phyloP scores from a whole-genome alignment of 192 early-diverging fungal genomes.

The Podila epicladia region DNA sequence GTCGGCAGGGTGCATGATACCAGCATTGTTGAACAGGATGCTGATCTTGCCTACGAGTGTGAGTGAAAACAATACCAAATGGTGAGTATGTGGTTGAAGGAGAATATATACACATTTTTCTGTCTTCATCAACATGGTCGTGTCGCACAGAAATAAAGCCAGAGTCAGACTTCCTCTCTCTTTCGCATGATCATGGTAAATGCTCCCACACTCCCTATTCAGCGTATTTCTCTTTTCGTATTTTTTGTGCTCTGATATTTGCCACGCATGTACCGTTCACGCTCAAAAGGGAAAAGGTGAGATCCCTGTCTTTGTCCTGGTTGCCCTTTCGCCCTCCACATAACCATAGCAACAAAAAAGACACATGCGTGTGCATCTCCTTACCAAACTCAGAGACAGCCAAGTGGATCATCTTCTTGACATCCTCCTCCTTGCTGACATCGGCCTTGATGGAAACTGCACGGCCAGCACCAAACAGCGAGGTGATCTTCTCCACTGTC shows the following conservation, averaged over 20 bases:
- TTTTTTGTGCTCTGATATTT: too few relatives aligned
- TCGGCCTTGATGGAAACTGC: conserved; percentile 75
- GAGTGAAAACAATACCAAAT: neutral
- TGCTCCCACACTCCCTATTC: conserved; percentile 1
- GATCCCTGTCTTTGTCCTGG: neutral
- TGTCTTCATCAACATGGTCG: neutral
- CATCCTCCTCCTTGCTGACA: conserved; percentile 77
- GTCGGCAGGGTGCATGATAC: conserved; percentile 85
- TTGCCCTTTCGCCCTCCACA: neutral
- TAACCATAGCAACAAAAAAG: neutral
- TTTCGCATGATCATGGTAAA: neutral
- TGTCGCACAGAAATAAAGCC: neutral
- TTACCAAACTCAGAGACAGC: conserved; percentile 77
- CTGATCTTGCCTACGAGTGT: conserved; percentile 71
- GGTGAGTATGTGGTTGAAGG: neutral
- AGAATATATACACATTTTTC: neutral
- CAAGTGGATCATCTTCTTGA: conserved; percentile 70
- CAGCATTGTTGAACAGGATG: conserved; percentile 90
- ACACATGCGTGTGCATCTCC: neutral
- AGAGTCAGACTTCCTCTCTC: neutral
- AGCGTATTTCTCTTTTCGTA: too few relatives aligned
- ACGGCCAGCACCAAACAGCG: conserved; percentile 49
- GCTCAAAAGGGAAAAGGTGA: neutral
- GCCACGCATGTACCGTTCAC: too few relatives aligned
- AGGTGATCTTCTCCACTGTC: conserved; percentile 63